Evolutionary conservation across 257 asterid genomes (phyloP), one percentile per base, ranked within the genome.

Genomic region (Lycium ferocissimum): DNA sequence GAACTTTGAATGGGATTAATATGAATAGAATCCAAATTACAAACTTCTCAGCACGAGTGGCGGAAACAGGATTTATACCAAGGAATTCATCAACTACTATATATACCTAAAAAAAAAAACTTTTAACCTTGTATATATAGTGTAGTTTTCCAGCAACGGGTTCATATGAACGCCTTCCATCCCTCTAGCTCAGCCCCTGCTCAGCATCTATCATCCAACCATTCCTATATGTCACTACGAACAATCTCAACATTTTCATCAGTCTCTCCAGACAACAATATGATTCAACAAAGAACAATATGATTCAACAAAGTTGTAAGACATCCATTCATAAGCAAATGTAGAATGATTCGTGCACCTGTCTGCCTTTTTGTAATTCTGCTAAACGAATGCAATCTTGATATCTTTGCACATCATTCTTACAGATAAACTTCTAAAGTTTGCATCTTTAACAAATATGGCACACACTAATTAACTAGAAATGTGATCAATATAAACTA

Each of bases 201-300:
- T 40, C 58, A 26, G 61, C 92, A 92, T 47, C 94, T 87, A 8
- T 93, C 89, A 40, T 87, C 86, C 94, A 94, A 86, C 98, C 98
- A 96, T 65, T 82, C 85, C 63, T 93, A 86, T 8, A 96, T 88
- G 88, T 96, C 95, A 9, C 65, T 61, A 37, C 4, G 5, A 12
- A 12, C 97, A 86, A 85, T 75, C 70, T 84, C 97, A 69, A 96
- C 87, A 90, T 96, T 96, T 10, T 94, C 97, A 87, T 96, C 98
- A 9, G 97, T 93, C 81, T 96, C 99, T 49, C 99, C 98, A 15
- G 92, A 92, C 93, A 92, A 63, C 92, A 96, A 86, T 26, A 26
- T 26, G 33, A 26, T 26, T 26, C 33, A 26, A 26, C 33, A 26
- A 26, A 26, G 33, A 26, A 26, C 33, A 26, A 26, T 26, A 26